phyloP scores from a whole-genome alignment of 331 rosid genomes.

The Phaseolus coccineus region DNA sequence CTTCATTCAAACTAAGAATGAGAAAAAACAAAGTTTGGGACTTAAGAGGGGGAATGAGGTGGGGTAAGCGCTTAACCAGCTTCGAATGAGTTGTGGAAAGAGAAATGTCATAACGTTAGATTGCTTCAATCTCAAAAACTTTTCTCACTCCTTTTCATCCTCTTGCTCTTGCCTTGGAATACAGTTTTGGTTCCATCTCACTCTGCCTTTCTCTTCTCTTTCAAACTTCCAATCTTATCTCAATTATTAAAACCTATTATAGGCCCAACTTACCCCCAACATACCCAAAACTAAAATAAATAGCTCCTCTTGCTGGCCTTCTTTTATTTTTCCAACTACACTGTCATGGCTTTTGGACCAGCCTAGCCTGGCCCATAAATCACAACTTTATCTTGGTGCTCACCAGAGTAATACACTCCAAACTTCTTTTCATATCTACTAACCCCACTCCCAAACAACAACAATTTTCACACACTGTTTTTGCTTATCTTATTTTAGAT shows the following conservation, averaged over 20 bases:
- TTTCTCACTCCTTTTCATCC: neutral
- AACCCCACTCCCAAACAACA: too few species aligned
- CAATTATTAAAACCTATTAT: neutral
- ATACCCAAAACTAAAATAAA: slow-evolving; percentile 3
- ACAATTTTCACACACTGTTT: too few species aligned
- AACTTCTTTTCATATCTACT: too few species aligned
- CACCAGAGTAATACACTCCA: too few species aligned
- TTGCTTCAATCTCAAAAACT: neutral
- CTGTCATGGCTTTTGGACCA: slow-evolving; percentile 3
- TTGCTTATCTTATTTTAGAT: too few species aligned
- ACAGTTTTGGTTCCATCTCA: slow-evolving; percentile 11
- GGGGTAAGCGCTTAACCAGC: slow-evolving; percentile 43
- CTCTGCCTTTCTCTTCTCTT: slow-evolving; percentile 6
- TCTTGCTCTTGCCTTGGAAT: slow-evolving; percentile 6
- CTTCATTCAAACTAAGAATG: too few species aligned
- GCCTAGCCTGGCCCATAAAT: neutral
- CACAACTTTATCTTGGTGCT: neutral
- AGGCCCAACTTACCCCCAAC: neutral
- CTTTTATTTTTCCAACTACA: neutral
- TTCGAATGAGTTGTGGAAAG: slow-evolving; percentile 55
- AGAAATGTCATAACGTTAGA: slow-evolving; percentile 43
- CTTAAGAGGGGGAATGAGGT: neutral
- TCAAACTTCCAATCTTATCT: neutral
- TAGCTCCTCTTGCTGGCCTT: neutral
- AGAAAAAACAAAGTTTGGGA: too few species aligned